Percentiles rank a stretch among this genome's conserved stretches.
Evolutionary conservation across 352 stramenopile genomes (phyloP).

Genomic region (Hyaloperonospora arabidopsidis): DNA sequence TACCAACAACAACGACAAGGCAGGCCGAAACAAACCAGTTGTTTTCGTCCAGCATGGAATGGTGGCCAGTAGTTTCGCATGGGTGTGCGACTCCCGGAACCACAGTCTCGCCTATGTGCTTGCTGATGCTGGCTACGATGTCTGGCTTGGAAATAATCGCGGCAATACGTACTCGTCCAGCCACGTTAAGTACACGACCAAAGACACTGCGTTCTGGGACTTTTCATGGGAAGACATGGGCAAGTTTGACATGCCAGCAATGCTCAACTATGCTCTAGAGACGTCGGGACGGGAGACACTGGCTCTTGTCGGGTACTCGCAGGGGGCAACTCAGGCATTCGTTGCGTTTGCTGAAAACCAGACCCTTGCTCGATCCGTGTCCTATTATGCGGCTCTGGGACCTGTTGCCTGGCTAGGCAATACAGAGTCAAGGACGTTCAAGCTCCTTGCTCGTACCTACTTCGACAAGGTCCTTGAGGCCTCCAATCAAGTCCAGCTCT

Average conservation of each 20-base stretch:
- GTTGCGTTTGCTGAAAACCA: conserved; percentile 43
- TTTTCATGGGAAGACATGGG: conserved; percentile 51
- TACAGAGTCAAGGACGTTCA: conserved; percentile 25
- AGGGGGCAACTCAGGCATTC: conserved; percentile 47
- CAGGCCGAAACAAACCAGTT: conserved; percentile 30
- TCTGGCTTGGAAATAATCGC: conserved; percentile 61
- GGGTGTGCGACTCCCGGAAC: conserved; percentile 38
- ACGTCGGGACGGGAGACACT: conserved; percentile 24
- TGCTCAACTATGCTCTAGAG: conserved; percentile 35
- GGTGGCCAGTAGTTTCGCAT: conserved; percentile 48
- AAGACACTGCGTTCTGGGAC: conserved; percentile 39
- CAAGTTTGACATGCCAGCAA: conserved; percentile 39
- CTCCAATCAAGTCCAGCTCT: conserved; percentile 13
- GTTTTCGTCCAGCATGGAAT: conserved; percentile 48
- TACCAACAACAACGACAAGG: not conserved
- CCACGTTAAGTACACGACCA: conserved; percentile 32
- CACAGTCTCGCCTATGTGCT: conserved; percentile 46
- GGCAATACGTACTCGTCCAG: conserved; percentile 41
- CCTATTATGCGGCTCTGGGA: conserved; percentile 42
- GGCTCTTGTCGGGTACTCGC: conserved; percentile 41
- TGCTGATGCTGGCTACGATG: conserved; percentile 43
- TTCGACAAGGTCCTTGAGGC: conserved; percentile 32
- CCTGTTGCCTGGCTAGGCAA: conserved; percentile 34
- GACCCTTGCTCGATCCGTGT: conserved; percentile 40
- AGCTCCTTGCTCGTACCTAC: conserved; percentile 27